Evolutionary conservation across 176 grass and related monocot species (phyloP).

Genomic region (Alopecurus myosuroides): DNA sequence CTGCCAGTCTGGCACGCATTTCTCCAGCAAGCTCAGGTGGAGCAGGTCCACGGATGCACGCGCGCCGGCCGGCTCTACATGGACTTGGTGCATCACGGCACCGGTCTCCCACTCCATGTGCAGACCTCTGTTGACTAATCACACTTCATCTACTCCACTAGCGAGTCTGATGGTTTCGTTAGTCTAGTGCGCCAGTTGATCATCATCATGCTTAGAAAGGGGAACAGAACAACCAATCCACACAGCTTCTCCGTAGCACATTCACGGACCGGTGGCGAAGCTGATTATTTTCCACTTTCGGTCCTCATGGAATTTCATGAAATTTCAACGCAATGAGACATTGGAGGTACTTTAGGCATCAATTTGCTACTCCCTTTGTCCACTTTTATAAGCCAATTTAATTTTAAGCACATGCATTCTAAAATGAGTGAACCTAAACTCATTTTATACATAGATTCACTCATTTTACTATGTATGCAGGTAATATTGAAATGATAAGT

Average conservation of each 20-base stretch:
- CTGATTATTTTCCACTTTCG: no score
- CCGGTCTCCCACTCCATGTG: background rate
- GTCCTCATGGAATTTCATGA: no score
- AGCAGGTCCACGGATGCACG: background rate
- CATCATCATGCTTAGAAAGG: background rate
- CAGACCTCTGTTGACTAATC: background rate
- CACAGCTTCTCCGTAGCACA: background rate
- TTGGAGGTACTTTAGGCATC: no score
- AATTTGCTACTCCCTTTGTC: no score
- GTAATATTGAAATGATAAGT: no score
- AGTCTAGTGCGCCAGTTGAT: background rate
- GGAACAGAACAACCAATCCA: background rate
- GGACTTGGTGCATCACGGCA: background rate
- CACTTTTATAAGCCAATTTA: no score
- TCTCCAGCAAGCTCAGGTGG: background rate
- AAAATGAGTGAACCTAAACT: no score
- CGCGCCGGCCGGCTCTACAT: background rate
- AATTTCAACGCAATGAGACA: no score
- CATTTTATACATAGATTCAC: no score
- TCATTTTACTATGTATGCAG: no score
- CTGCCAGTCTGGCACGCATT: background rate
- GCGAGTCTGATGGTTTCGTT: background rate
- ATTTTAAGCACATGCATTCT: no score
- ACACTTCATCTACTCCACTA: background rate
- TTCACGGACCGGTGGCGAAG: background rate